Evolutionary conservation across 176 grass and related monocot genomes (phyloP).

Genomic region (Oryza brachyantha): DNA sequence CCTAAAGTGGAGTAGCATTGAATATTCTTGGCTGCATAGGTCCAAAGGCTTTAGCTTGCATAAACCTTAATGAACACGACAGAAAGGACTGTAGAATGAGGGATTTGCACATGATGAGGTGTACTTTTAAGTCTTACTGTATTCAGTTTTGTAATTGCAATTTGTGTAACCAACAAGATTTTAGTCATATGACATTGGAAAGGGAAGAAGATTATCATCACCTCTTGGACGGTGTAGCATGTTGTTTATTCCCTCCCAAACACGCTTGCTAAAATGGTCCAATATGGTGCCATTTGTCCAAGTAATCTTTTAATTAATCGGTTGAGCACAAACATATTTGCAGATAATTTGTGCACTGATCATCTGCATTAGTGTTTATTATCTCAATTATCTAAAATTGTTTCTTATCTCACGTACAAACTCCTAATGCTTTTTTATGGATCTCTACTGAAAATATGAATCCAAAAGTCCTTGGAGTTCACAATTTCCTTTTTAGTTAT

Average conservation of each 20-base stretch:
- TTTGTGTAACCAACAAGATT: slow-evolving; percentile 1
- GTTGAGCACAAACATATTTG: not conserved
- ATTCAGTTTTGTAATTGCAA: slow-evolving; percentile 16
- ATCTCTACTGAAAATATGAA: not conserved
- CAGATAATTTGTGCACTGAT: not conserved
- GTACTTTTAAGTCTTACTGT: slow-evolving; percentile 26
- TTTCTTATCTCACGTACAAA: not conserved
- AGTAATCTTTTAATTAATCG: not conserved
- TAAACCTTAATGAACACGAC: not conserved
- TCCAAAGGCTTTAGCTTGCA: not conserved
- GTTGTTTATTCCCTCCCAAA: not conserved
- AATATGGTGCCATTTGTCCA: not conserved
- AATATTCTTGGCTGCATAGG: not conserved
- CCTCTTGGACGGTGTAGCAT: slow-evolving; percentile 5
- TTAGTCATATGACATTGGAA: slow-evolving; percentile 7
- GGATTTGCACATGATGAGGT: not conserved
- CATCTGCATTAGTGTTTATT: not conserved
- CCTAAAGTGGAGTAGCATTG: not conserved
- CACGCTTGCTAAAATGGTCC: not conserved
- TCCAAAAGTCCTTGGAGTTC: not conserved
- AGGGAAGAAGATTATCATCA: slow-evolving; percentile 3
- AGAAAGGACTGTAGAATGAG: not conserved
- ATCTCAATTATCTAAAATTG: not conserved
- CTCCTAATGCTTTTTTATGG: not conserved
- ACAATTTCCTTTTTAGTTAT: not conserved